phyloP scores from a whole-genome alignment of 2,329 filamentous ascomycete species.

The Dothideomycetes sp. region DNA sequence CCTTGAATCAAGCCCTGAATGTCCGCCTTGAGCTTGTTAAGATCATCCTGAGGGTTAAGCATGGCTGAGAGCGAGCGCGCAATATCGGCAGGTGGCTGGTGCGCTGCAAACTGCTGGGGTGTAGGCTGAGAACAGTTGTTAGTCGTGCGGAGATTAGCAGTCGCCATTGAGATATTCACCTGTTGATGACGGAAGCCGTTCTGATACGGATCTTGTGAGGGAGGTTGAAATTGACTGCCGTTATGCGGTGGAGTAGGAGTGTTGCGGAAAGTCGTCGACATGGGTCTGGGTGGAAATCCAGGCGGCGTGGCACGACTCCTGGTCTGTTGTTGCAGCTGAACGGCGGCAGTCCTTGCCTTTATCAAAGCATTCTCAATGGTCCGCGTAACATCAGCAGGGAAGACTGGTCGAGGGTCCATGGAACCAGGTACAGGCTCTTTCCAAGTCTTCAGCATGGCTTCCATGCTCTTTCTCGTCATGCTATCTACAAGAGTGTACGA shows the following conservation, averaged over 20 bases:
- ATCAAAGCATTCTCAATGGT: slow-evolving; percentile 92
- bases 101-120: slow-evolving; percentile 6
- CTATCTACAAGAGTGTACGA: slow-evolving; percentile 84
- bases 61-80: slow-evolving; percentile 14
- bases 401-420: slow-evolving; percentile 85
- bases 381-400: slow-evolving; percentile 73
- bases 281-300: slow-evolving; percentile 29
- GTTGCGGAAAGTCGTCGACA: slow-evolving; percentile 50
- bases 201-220: slow-evolving; percentile 25
- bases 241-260: slow-evolving; percentile 63
- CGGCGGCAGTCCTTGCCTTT: slow-evolving; percentile 59
- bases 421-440: slow-evolving; percentile 94
- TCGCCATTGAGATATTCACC: slow-evolving; percentile 5
- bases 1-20: slow-evolving; percentile 68
- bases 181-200: slow-evolving; percentile 29
- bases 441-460: slow-evolving; percentile 97
- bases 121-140: slow-evolving; percentile 11
- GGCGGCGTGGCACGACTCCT: slow-evolving; percentile 48
- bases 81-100: slow-evolving; percentile 15
- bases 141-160: neutral
- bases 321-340: slow-evolving; percentile 51
- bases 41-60: slow-evolving; percentile 19
- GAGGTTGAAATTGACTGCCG: slow-evolving; percentile 34
- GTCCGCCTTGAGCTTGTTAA: slow-evolving; percentile 68
- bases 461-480: slow-evolving; percentile 77